Conservation (phyloP, 495 filamentous ascomycete genomes). For the Xylaria acuta region DNA sequence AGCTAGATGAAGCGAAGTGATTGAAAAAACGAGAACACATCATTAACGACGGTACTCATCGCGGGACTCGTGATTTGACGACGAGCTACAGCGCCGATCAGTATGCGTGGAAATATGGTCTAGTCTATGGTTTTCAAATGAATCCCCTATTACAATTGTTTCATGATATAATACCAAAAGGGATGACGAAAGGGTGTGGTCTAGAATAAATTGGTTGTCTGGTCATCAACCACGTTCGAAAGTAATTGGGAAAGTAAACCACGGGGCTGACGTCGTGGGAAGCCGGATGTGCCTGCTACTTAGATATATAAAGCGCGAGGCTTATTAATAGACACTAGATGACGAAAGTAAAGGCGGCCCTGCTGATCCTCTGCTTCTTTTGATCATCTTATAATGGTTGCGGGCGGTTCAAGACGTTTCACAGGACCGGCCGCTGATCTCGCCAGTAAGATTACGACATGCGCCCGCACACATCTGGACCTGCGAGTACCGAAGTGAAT, state of each 20-base stretch:
- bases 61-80: not conserved
- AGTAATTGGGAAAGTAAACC: not conserved
- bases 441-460: slow-evolving; percentile 8
- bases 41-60: not conserved
- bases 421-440: slow-evolving; percentile 1
- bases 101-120: not conserved
- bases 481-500: not conserved
- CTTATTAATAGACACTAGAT: slow-evolving; percentile 18
- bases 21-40: not conserved
- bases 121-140: not conserved
- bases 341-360: slow-evolving; percentile 7
- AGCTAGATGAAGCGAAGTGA: not conserved
- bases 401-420: slow-evolving; percentile 15
- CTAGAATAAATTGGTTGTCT: slow-evolving; percentile 10
- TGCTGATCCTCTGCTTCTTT: slow-evolving; percentile 20
- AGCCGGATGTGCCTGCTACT: slow-evolving; percentile 3
- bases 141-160: not conserved
- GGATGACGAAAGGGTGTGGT: slow-evolving; percentile 8
- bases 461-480: not conserved
- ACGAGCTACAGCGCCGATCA: not conserved
- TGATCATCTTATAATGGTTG: not conserved
- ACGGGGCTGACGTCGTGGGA: slow-evolving; percentile 3
- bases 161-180: not conserved
- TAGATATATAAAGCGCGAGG: not conserved
- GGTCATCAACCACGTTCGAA: slow-evolving; percentile 9